Evolutionary conservation across 305 asterid species (phyloP).

Genomic region (Withania somnifera): DNA sequence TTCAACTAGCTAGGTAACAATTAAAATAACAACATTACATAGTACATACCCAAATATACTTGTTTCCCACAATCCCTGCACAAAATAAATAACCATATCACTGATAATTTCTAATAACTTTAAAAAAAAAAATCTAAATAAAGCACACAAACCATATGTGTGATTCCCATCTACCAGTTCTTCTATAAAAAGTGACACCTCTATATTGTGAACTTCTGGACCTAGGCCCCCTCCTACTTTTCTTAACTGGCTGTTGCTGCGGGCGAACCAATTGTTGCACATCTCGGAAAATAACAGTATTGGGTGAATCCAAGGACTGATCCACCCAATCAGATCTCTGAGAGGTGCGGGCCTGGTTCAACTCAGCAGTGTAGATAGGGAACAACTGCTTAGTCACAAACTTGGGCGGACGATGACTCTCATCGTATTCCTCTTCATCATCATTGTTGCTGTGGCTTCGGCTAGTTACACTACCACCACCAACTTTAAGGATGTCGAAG

Average conservation of each 20-base stretch:
- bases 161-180: constrained; percentile 93
- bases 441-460: not conserved
- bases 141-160: constrained; percentile 45
- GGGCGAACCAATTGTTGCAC: not conserved
- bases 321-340: not conserved
- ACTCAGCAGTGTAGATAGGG: constrained; percentile 24
- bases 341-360: constrained; percentile 3
- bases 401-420: constrained; percentile 8
- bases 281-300: constrained; percentile 2
- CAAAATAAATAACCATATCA: not conserved
- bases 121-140: not conserved
- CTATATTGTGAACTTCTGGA: constrained; percentile 77
- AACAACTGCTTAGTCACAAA: constrained; percentile 59
- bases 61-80: constrained; percentile 92
- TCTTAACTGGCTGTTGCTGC: constrained; percentile 37
- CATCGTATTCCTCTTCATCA: constrained; percentile 5
- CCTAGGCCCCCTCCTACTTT: constrained; percentile 79
- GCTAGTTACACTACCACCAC: not conserved
- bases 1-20: not conserved
- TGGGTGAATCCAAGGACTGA: constrained; percentile 2
- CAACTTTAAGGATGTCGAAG: constrained; percentile 38
- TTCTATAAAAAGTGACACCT: constrained; percentile 77
- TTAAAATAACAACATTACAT: not conserved
- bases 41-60: constrained; percentile 57
- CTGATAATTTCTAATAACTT: not conserved